Conservation (phyloP, 768 basidiomycete species). For the Hydnomerulius pinastri region DNA sequence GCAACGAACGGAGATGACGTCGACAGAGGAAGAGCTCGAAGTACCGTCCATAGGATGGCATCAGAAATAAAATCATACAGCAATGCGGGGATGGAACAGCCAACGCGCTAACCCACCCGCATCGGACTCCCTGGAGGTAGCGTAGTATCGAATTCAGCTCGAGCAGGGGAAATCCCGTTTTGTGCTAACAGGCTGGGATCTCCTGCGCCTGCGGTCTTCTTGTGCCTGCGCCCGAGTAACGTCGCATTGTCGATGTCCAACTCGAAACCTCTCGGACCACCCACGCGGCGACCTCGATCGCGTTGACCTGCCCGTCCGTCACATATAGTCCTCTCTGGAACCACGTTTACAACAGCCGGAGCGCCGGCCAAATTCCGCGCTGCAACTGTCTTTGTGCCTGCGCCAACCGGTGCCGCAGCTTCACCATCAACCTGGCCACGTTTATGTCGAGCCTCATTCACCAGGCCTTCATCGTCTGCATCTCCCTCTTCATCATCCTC, state of each 20-base stretch:
- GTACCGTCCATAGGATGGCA: background rate
- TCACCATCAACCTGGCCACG: conserved; percentile 33
- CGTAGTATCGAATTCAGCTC: background rate
- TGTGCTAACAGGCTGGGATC: conserved; percentile 39
- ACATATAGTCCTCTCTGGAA: conserved; percentile 34
- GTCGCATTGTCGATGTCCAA: conserved; percentile 88
- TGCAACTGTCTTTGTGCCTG: conserved; percentile 11
- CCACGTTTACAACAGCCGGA: conserved; percentile 9
- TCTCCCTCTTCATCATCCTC: conserved; percentile 83
- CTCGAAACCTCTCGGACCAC: conserved; percentile 59
- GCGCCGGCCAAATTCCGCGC: conserved; percentile 10
- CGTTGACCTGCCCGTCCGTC: conserved; percentile 73
- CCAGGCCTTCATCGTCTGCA: conserved; percentile 48
- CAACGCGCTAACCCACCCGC: conserved; percentile 23
- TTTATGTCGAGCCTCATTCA: conserved; percentile 51
- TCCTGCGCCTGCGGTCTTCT: conserved; percentile 29
- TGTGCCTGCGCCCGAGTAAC: conserved; percentile 72
- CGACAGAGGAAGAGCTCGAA: background rate
- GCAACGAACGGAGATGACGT: background rate
- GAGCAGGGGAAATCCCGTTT: conserved; percentile 6
- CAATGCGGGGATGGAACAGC: background rate
- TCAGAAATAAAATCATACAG: background rate
- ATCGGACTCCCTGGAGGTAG: conserved; percentile 33
- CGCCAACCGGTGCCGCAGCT: background rate
- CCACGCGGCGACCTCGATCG: conserved; percentile 48